Evolutionary conservation across 352 stramenopile genomes (phyloP).

Genomic region (Globisporangium uncinulatum): DNA sequence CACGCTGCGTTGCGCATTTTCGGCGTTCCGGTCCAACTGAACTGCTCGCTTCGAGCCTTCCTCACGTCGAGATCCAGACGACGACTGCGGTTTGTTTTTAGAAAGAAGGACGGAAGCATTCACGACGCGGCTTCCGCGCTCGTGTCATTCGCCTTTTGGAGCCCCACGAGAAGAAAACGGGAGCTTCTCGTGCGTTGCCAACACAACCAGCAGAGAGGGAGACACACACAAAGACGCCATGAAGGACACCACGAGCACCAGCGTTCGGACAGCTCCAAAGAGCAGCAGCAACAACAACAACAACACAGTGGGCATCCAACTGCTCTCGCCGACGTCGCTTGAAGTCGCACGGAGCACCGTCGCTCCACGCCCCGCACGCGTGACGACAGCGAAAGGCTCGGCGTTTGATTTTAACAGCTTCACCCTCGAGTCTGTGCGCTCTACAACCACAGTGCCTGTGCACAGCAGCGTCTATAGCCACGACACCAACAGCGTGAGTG

Average conservation of each 20-base stretch:
- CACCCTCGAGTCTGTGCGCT: conserved; percentile 36
- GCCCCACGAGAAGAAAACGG: no score
- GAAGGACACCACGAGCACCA: conserved; percentile 1
- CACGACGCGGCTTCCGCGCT: no score
- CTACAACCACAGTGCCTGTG: background rate
- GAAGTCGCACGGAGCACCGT: conserved; percentile 2
- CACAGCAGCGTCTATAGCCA: background rate
- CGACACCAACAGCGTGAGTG: conserved; percentile 3
- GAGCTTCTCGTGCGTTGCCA: no score
- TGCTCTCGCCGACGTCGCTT: conserved; percentile 31
- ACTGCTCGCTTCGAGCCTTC: no score
- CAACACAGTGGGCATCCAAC: conserved; percentile 15
- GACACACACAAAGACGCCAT: background rate
- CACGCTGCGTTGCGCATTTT: no score
- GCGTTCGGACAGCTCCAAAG: background rate
- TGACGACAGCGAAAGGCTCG: conserved; percentile 1
- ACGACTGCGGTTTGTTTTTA: no score
- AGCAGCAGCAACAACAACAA: background rate
- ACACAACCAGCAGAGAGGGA: no score
- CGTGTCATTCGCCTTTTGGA: no score
- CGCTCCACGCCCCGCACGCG: background rate
- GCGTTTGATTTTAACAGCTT: conserved; percentile 42
- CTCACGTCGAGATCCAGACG: no score
- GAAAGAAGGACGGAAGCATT: no score
- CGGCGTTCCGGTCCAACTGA: no score